phyloP scores from a whole-genome alignment of 2,329 filamentous ascomycete species.

The Zalaria sp. region DNA sequence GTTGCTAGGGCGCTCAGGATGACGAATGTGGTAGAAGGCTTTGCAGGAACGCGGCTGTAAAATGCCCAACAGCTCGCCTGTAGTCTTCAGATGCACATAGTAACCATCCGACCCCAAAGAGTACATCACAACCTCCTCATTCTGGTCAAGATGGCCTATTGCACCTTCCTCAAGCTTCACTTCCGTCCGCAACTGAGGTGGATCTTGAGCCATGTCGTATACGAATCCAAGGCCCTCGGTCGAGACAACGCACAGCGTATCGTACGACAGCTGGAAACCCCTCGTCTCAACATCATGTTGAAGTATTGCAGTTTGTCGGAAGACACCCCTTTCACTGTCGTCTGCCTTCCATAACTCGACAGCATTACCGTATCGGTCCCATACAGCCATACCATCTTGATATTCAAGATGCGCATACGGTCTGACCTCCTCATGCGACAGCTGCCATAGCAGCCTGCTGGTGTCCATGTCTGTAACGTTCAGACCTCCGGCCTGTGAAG shows the following conservation, averaged over 20 bases:
- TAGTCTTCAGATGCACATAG: constrained; percentile 26
- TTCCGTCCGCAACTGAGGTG: constrained; percentile 19
- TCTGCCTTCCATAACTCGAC: constrained; percentile 32
- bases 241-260: constrained; percentile 32
- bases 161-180: constrained; percentile 26
- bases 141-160: constrained; percentile 31
- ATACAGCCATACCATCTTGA: constrained; percentile 30
- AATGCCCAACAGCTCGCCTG: constrained; percentile 23
- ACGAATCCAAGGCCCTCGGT: constrained; percentile 30
- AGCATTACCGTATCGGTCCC: constrained; percentile 29
- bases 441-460: constrained; percentile 24
- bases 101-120: constrained; percentile 29
- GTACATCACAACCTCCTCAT: constrained; percentile 26
- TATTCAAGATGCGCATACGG: constrained; percentile 34
- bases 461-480: constrained; percentile 33
- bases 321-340: constrained; percentile 22
- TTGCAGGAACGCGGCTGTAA: constrained; percentile 21
- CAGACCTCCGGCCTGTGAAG: constrained; percentile 29
- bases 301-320: constrained; percentile 25
- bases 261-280: constrained; percentile 30
- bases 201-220: constrained; percentile 25
- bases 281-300: constrained; percentile 28
- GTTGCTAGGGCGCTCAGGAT: constrained; percentile 7
- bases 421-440: constrained; percentile 19
- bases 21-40: constrained; percentile 22